A percentile compares a stretch with the other conserved stretches of the same genome.
These are phyloP conservation scores for Holtermannia corniformis DNA, from an alignment of 768 basidiomycete genomes.

Conservation along the genomic window DNA sequence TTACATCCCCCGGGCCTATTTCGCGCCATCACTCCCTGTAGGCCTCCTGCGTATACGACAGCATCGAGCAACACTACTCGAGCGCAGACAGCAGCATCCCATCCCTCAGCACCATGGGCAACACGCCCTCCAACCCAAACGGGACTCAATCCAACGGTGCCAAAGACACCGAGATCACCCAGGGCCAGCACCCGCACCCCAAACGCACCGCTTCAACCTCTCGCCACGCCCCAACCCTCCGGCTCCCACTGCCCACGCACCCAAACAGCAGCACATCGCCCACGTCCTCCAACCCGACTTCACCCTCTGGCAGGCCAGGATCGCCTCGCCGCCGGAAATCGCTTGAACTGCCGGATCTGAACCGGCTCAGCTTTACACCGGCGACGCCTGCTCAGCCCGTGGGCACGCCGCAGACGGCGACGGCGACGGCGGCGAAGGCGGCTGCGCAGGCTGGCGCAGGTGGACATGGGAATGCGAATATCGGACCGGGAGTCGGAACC, in stretches of 20 bases:
- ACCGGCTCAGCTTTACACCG: conserved; percentile 37
- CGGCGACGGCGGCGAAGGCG: too few relatives aligned
- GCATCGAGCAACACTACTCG: too few relatives aligned
- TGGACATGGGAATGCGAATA: background rate
- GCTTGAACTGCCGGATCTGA: conserved; percentile 40
- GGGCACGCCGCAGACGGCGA: background rate
- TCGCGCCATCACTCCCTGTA: too few relatives aligned
- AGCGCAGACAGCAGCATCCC: background rate
- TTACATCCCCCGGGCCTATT: too few relatives aligned
- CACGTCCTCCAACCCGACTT: conserved; percentile 31
- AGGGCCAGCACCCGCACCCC: background rate
- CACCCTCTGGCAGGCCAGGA: conserved; percentile 20
- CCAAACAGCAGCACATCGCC: conserved; percentile 16
- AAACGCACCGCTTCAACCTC: background rate
- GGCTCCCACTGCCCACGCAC: conserved; percentile 31
- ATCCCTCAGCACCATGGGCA: conserved; percentile 22
- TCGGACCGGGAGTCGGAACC: background rate
- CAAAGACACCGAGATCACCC: background rate
- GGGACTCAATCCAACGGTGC: background rate
- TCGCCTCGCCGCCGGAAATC: conserved; percentile 38
- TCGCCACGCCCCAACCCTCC: conserved; percentile 20
- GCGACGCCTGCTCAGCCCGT: conserved; percentile 24
- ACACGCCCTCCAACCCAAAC: conserved; percentile 21
- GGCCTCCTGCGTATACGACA: too few relatives aligned
- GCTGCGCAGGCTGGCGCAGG: background rate